phyloP scores from a whole-genome alignment of 768 basidiomycete genomes.

The Agaricus bisporus region DNA sequence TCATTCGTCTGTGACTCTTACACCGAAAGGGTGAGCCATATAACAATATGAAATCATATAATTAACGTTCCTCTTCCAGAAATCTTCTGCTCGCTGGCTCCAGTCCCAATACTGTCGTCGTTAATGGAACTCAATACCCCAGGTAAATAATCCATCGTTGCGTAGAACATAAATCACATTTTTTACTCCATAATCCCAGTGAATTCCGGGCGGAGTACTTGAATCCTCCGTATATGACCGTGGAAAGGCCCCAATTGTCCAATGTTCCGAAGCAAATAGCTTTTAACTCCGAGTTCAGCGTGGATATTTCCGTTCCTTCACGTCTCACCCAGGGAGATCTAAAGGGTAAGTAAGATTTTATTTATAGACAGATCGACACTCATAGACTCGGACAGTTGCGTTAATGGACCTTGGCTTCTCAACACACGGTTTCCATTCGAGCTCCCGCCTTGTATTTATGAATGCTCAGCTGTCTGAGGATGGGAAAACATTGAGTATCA shows the following conservation, averaged over 20 bases:
- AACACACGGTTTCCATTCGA: constrained; percentile 35
- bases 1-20: constrained; percentile 54
- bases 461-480: constrained; percentile 25
- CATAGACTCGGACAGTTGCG: constrained; percentile 20
- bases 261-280: constrained; percentile 29
- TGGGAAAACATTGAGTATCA: constrained; percentile 26
- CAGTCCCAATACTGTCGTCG: constrained; percentile 33
- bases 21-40: constrained; percentile 43
- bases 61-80: constrained; percentile 6
- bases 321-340: constrained; percentile 20
- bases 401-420: constrained; percentile 37
- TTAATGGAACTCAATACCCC: constrained; percentile 21
- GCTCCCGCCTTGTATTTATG: constrained; percentile 31
- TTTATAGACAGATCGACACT: too few species aligned
- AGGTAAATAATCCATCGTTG: constrained; percentile 11
- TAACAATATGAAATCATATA: too few species aligned
- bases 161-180: too few species aligned
- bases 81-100: constrained; percentile 34
- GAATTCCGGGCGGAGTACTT: constrained; percentile 39
- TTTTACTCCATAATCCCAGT: constrained; percentile 3
- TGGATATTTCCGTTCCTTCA: constrained; percentile 25
- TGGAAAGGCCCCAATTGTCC: constrained; percentile 26
- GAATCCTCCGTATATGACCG: constrained; percentile 36
- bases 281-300: constrained; percentile 29
- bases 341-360: constrained; percentile 19